A percentile compares a stretch with the other conserved stretches of the same genome.
Conservation (phyloP, 805 yeast species). For the Scheffersomyces coipomensis region DNA sequence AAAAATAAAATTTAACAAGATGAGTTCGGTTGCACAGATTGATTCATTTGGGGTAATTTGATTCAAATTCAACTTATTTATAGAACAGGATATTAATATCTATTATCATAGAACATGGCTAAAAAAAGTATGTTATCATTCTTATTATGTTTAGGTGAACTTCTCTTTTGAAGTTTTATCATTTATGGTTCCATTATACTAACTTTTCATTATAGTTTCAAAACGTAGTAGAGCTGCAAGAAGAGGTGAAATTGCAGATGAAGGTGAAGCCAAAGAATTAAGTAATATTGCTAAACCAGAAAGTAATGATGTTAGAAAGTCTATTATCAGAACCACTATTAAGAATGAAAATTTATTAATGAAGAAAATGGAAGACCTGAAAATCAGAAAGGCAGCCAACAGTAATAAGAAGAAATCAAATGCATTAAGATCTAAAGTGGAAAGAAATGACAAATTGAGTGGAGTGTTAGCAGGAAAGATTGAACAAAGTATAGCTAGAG, state of each 20-base stretch:
- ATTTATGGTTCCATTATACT: too few relatives aligned
- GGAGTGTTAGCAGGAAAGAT: constrained; percentile 63
- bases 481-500: constrained; percentile 61
- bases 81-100: too few relatives aligned
- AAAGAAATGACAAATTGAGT: constrained; percentile 49
- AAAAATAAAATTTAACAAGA: too few relatives aligned
- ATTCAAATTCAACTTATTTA: constrained; percentile 5
- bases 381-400: constrained; percentile 19
- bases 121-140: too few relatives aligned
- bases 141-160: too few relatives aligned
- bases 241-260: constrained; percentile 50
- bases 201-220: constrained; percentile 51
- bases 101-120: too few relatives aligned
- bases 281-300: constrained; percentile 57
- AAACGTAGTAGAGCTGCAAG: constrained; percentile 79
- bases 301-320: constrained; percentile 57
- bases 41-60: constrained; percentile 1
- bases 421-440: constrained; percentile 34
- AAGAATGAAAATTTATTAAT: constrained; percentile 63
- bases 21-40: too few relatives aligned
- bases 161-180: too few relatives aligned
- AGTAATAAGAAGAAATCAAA: constrained; percentile 29
- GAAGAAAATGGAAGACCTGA: constrained; percentile 49
- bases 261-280: constrained; percentile 48
- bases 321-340: constrained; percentile 64